phyloP scores from a whole-genome alignment of 1,284 basidiomycete species.

The Moesziomyces sp. region DNA sequence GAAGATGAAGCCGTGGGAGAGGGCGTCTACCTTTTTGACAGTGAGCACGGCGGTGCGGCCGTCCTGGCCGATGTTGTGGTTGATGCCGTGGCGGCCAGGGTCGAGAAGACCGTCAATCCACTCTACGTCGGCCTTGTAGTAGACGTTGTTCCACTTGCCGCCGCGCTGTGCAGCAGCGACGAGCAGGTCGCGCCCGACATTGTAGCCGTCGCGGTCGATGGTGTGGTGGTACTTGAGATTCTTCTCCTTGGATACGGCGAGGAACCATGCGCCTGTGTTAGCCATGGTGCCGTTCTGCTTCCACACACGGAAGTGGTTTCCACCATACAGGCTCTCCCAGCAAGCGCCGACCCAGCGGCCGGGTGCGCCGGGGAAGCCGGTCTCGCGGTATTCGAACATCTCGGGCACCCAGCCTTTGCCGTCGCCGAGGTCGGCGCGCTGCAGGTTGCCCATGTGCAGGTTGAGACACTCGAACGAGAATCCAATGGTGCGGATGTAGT shows the following conservation, averaged over 20 bases:
- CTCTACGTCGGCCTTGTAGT: constrained; percentile 63
- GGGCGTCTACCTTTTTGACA: constrained; percentile 50
- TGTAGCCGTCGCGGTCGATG: constrained; percentile 67
- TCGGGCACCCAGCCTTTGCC: constrained; percentile 73
- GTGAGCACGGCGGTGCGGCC: constrained; percentile 62
- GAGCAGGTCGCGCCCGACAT: constrained; percentile 65
- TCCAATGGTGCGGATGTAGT: constrained; percentile 77
- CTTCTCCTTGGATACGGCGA: constrained; percentile 67
- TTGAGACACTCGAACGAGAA: constrained; percentile 86
- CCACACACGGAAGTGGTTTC: constrained; percentile 68
- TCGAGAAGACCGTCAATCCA: constrained; percentile 65
- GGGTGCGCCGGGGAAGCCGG: constrained; percentile 61
- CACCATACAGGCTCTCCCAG: constrained; percentile 65
- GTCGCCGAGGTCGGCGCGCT: constrained; percentile 85
- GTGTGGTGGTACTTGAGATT: constrained; percentile 63
- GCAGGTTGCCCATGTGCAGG: constrained; percentile 78
- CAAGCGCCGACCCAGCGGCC: constrained; percentile 65
- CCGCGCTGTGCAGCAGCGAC: constrained; percentile 61
- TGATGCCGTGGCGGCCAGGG: constrained; percentile 63
- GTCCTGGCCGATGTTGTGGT: constrained; percentile 66
- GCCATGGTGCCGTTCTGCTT: constrained; percentile 68
- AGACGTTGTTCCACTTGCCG: constrained; percentile 58
- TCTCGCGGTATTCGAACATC: constrained; percentile 66
- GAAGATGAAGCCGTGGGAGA: constrained; percentile 33
- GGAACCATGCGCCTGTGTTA: constrained; percentile 68